phyloP scores from a whole-genome alignment of 352 stramenopile genomes.

The Phytophthora citricola region DNA sequence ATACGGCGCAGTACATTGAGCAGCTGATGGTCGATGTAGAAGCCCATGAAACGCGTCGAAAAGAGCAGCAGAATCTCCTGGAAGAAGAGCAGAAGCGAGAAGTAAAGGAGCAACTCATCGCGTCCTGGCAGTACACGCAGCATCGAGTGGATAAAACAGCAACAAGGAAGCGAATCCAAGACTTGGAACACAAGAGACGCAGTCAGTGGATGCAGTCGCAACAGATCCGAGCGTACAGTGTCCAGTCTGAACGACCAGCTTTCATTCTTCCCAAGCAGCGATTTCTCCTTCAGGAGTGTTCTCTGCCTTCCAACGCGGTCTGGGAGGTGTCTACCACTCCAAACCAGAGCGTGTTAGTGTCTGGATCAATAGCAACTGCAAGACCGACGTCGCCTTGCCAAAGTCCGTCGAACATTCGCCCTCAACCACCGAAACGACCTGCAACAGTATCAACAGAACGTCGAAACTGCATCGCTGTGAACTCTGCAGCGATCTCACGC shows the following conservation, averaged over 20 bases:
- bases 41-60: slow-evolving; percentile 20
- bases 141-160: slow-evolving; percentile 11
- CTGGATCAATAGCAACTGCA: slow-evolving; percentile 20
- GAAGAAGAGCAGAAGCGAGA: slow-evolving; percentile 5
- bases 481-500: slow-evolving; percentile 27
- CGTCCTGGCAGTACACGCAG: slow-evolving; percentile 42
- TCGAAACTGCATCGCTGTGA: slow-evolving; percentile 8
- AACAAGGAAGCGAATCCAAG: slow-evolving; percentile 8
- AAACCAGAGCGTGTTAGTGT: slow-evolving; percentile 11
- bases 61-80: slow-evolving; percentile 4
- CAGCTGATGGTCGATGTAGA: slow-evolving; percentile 48
- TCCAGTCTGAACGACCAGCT: slow-evolving; percentile 17
- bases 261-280: slow-evolving; percentile 30
- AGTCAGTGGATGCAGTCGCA: slow-evolving; percentile 53
- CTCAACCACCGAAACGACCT: slow-evolving; percentile 17
- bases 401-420: slow-evolving; percentile 1
- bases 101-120: slow-evolving; percentile 28
- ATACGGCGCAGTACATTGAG: slow-evolving; percentile 57
- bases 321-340: slow-evolving; percentile 19
- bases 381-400: not conserved
- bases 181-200: slow-evolving; percentile 31
- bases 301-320: slow-evolving; percentile 28
- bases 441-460: slow-evolving; percentile 15
- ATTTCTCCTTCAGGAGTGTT: slow-evolving; percentile 33
- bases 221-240: slow-evolving; percentile 30